Conservation (phyloP, 768 basidiomycete genomes). For the Auricularia sp. region DNA sequence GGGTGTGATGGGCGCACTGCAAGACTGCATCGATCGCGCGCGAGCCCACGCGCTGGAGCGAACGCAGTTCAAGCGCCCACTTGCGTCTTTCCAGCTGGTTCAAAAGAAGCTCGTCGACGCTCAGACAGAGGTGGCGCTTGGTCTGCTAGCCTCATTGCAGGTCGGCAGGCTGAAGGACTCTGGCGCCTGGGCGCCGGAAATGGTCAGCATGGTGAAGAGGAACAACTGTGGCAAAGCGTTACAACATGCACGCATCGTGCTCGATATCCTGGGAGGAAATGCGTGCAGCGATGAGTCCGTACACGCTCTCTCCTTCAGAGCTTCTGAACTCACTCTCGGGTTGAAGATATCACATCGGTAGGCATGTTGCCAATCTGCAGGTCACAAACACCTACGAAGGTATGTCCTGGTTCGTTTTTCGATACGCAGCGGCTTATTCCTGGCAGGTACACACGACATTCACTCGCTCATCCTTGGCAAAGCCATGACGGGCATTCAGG, state of each 20-base stretch:
- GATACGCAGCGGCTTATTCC: conserved; percentile 2
- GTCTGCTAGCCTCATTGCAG: conserved; percentile 65
- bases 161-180: conserved; percentile 77
- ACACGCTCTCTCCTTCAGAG: neutral
- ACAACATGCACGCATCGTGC: conserved; percentile 63
- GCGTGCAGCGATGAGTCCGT: conserved; percentile 86
- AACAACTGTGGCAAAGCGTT: conserved; percentile 95
- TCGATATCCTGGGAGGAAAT: conserved; percentile 93
- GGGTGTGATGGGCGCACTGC: conserved; percentile 93
- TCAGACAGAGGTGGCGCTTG: conserved; percentile 74
- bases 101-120: conserved; percentile 97
- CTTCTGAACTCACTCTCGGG: neutral
- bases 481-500: conserved; percentile 81
- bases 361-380: conserved; percentile 90
- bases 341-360: conserved; percentile 78
- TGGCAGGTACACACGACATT: conserved; percentile 65
- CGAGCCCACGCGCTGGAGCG: conserved; percentile 82
- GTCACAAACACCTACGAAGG: conserved; percentile 97
- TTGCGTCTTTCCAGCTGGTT: conserved; percentile 93
- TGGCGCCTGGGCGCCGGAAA: conserved; percentile 62
- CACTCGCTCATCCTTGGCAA: conserved; percentile 90
- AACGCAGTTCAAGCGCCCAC: conserved; percentile 78
- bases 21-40: conserved; percentile 75
- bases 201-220: conserved; percentile 90
- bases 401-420: conserved; percentile 13